A percentile compares a stretch with the other conserved stretches of the same genome.
Evolutionary conservation across 768 basidiomycete genomes (phyloP).

Genomic region (Cystobasidium tubakii): DNA sequence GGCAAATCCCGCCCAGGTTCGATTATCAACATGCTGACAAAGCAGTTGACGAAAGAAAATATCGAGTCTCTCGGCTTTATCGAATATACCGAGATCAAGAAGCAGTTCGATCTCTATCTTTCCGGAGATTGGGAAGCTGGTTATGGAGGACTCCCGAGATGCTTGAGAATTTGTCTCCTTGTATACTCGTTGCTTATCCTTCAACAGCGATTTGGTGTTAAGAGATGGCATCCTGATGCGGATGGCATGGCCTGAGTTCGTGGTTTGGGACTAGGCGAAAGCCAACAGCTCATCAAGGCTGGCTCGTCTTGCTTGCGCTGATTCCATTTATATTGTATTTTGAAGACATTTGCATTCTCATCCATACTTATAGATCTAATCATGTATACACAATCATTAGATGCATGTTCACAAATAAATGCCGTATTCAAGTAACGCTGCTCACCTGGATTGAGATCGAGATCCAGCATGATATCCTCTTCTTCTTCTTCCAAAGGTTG

Average conservation of each 20-base stretch:
- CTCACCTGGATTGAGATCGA: conserved; percentile 42
- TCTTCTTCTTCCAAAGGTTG: conserved; percentile 22
- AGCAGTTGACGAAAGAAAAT: conserved; percentile 41
- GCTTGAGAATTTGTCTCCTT: conserved; percentile 25
- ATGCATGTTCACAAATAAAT: too few relatives aligned
- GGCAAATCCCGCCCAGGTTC: conserved; percentile 29
- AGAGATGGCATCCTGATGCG: conserved; percentile 8
- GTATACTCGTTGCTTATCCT: conserved; percentile 25
- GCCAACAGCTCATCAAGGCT: too few relatives aligned
- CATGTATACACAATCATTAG: too few relatives aligned
- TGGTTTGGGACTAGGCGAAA: too few relatives aligned
- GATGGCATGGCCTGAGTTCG: conserved; percentile 7
- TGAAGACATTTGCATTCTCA: neutral
- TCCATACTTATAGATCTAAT: neutral
- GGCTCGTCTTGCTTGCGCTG: neutral
- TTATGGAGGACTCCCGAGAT: conserved; percentile 10
- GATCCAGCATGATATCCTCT: conserved; percentile 43
- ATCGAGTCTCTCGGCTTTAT: conserved; percentile 45
- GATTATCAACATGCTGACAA: conserved; percentile 40
- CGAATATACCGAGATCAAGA: conserved; percentile 37
- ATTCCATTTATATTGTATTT: neutral
- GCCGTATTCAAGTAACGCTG: too few relatives aligned
- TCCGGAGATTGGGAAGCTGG: conserved; percentile 38
- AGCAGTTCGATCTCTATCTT: conserved; percentile 34
- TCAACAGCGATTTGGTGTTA: conserved; percentile 34